Evolutionary conservation across 2,329 filamentous ascomycete species (phyloP).

Genomic region (Diaporthe eres): DNA sequence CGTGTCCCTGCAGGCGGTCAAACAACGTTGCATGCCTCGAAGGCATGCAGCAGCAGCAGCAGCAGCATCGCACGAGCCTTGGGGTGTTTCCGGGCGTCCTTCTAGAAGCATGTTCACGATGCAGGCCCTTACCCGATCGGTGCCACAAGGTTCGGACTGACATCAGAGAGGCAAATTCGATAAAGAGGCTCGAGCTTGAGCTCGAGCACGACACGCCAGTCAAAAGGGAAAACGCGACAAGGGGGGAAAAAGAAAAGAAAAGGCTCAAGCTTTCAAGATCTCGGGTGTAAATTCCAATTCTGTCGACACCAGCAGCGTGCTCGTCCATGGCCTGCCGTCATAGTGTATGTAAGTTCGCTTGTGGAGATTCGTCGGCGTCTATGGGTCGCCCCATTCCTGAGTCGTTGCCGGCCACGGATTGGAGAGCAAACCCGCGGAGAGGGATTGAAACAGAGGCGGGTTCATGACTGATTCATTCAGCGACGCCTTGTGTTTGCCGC

Average conservation of each 20-base stretch:
- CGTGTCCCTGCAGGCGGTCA: slow-evolving; percentile 28
- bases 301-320: neutral
- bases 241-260: no score
- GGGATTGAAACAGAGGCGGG: slow-evolving; percentile 26
- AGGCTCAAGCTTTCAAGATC: neutral
- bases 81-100: slow-evolving; percentile 11
- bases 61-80: slow-evolving; percentile 14
- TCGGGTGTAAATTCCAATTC: slow-evolving; percentile 16
- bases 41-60: neutral
- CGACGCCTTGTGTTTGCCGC: slow-evolving; percentile 9
- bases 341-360: neutral
- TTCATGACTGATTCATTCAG: slow-evolving; percentile 26
- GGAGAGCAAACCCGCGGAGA: neutral
- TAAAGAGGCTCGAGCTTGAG: neutral
- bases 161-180: slow-evolving; percentile 8
- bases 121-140: neutral
- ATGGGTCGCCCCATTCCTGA: slow-evolving; percentile 33
- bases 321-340: neutral
- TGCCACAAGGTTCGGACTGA: slow-evolving; percentile 17
- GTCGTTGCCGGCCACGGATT: slow-evolving; percentile 21
- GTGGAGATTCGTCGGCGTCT: slow-evolving; percentile 29
- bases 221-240: neutral
- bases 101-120: slow-evolving; percentile 33
- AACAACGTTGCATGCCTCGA: slow-evolving; percentile 13
- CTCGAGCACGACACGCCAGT: neutral